phyloP scores from a whole-genome alignment of 2,329 filamentous ascomycete genomes.

The Thyridium curvatum region DNA sequence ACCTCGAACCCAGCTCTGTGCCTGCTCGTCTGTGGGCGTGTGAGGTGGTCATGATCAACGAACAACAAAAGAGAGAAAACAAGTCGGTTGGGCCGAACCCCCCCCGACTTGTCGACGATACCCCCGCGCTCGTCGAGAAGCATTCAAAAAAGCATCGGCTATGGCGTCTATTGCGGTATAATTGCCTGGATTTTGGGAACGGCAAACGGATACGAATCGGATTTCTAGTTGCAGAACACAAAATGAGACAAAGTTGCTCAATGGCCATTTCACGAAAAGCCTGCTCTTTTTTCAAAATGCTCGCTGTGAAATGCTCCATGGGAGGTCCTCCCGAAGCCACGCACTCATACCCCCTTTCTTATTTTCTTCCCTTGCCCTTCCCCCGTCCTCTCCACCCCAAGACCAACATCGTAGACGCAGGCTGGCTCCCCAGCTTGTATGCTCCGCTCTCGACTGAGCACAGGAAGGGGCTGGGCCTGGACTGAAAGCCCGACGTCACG shows the following conservation, averaged over 20 bases:
- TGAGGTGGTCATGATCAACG: no score
- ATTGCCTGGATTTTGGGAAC: constrained; percentile 14
- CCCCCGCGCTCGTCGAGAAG: no score
- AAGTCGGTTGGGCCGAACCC: constrained; percentile 1
- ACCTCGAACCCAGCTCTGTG: no score
- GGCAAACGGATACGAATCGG: constrained; percentile 16
- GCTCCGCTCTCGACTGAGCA: not conserved
- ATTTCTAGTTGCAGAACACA: constrained; percentile 23
- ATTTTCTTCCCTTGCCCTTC: constrained; percentile 1
- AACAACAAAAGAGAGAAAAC: not conserved
- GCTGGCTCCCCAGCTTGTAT: not conserved
- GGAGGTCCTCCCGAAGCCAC: constrained; percentile 67
- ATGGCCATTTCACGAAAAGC: constrained; percentile 64
- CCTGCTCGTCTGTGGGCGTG: constrained; percentile 3
- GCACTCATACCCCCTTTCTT: constrained; percentile 7
- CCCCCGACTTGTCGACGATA: not conserved
- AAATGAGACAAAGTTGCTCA: constrained; percentile 44
- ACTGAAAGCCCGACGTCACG: no score
- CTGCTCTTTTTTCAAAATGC: constrained; percentile 25
- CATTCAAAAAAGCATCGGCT: constrained; percentile 7
- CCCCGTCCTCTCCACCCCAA: constrained; percentile 4
- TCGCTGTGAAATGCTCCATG: constrained; percentile 67
- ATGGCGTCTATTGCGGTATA: constrained; percentile 15
- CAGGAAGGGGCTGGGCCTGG: no score
- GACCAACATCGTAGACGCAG: no score